phyloP scores from a whole-genome alignment of 2,329 filamentous ascomycete species.

The Aspergillus versicolor region DNA sequence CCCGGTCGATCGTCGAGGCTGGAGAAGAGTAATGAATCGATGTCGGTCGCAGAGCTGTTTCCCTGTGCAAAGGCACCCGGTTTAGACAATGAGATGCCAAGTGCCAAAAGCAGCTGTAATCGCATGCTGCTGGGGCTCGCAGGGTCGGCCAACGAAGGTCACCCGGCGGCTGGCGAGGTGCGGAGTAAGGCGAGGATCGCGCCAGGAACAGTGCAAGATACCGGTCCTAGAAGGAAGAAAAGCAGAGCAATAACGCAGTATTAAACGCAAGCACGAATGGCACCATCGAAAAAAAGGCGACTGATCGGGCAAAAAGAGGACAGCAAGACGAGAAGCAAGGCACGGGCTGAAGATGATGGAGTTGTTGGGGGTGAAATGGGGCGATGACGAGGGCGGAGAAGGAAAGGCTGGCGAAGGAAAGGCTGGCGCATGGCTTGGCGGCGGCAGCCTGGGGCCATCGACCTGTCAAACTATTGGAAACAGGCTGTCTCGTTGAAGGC shows the following conservation, averaged over 20 bases:
- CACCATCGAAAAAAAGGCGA: not conserved
- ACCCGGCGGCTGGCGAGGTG: slow-evolving; percentile 9
- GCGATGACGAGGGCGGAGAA: slow-evolving; percentile 36
- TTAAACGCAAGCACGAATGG: not conserved
- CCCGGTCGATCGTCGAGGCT: slow-evolving; percentile 69
- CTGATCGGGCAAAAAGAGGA: not conserved
- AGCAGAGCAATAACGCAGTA: not conserved
- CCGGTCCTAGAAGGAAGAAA: not conserved
- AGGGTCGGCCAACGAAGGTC: slow-evolving; percentile 4
- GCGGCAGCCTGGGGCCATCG: slow-evolving; percentile 25
- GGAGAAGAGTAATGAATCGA: slow-evolving; percentile 66
- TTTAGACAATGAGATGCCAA: slow-evolving; percentile 25
- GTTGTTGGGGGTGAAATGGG: slow-evolving; percentile 16
- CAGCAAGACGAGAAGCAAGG: slow-evolving; percentile 2
- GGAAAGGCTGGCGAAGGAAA: not conserved
- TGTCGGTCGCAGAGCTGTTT: slow-evolving; percentile 61
- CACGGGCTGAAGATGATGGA: not conserved
- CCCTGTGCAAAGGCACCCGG: slow-evolving; percentile 24
- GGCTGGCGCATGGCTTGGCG: not conserved
- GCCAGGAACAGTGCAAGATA: slow-evolving; percentile 4
- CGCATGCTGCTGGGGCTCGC: slow-evolving; percentile 26
- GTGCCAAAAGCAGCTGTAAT: slow-evolving; percentile 24
- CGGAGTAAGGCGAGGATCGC: slow-evolving; percentile 16
- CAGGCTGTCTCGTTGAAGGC: not conserved
- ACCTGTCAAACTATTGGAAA: not conserved